These are phyloP conservation scores for Phytopythium delawarense DNA, from an alignment of 352 stramenopile genomes.

Conservation along the genomic window DNA sequence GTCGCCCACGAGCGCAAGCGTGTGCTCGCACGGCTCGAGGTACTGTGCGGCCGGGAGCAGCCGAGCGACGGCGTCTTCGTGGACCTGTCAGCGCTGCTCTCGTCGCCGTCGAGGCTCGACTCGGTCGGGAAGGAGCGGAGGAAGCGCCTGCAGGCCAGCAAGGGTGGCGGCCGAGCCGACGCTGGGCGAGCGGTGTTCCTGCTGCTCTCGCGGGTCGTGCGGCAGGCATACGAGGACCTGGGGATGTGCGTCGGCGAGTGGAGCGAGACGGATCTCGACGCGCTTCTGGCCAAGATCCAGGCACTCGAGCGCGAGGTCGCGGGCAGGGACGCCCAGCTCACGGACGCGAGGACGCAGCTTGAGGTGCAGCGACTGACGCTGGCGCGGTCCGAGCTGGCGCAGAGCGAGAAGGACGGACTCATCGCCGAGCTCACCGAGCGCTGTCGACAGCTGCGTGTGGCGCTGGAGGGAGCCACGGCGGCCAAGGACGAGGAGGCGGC, in stretches of 20 bases:
- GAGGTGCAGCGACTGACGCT: slow-evolving; percentile 35
- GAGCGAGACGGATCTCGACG: slow-evolving; percentile 44
- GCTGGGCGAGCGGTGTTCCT: slow-evolving; percentile 6
- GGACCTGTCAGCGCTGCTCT: neutral
- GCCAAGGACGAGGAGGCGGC: neutral
- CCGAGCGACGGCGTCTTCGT: neutral
- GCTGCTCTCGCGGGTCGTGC: slow-evolving; percentile 22
- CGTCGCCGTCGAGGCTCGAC: neutral
- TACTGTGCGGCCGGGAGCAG: slow-evolving; percentile 23
- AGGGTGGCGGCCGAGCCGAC: neutral
- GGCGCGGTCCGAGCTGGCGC: slow-evolving; percentile 30
- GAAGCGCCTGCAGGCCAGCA: neutral
- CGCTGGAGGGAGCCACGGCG: slow-evolving; percentile 10
- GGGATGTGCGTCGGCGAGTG: slow-evolving; percentile 46
- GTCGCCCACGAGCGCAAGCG: slow-evolving; percentile 53
- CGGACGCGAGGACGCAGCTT: slow-evolving; percentile 12
- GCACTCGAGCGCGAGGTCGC: slow-evolving; percentile 13
- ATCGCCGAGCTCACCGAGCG: slow-evolving; percentile 44
- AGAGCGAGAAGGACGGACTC: slow-evolving; percentile 57
- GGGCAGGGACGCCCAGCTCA: slow-evolving; percentile 11
- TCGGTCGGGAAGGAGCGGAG: neutral
- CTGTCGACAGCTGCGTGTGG: slow-evolving; percentile 30
- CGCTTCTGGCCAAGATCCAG: slow-evolving; percentile 19
- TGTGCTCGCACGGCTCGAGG: slow-evolving; percentile 46
- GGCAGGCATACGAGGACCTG: slow-evolving; percentile 41